These are phyloP conservation scores for Venturia carpophila DNA, from an alignment of 2,329 filamentous ascomycete species.

Conservation along the genomic window DNA sequence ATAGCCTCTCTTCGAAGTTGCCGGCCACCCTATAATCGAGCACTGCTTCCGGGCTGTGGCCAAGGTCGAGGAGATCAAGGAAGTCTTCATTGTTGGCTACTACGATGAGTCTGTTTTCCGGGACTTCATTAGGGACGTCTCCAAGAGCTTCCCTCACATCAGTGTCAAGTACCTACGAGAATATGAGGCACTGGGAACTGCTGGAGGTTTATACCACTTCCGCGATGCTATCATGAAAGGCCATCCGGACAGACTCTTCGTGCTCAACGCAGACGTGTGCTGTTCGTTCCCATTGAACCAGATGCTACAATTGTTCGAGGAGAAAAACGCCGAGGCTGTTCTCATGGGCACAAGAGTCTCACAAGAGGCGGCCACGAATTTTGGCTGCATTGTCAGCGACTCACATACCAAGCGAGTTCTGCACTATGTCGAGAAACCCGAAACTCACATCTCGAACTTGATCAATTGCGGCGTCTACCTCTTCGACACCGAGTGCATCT, in stretches of 20 bases:
- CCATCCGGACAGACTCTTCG: conserved; percentile 88
- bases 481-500: conserved; percentile 91
- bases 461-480: conserved; percentile 99
- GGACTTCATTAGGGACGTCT: conserved; percentile 92
- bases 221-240: conserved; percentile 97
- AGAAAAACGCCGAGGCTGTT: conserved; percentile 92
- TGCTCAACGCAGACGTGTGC: conserved; percentile 97
- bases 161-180: conserved; percentile 93
- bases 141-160: conserved; percentile 76
- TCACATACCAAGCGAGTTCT: conserved; percentile 88
- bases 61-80: conserved; percentile 84
- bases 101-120: conserved; percentile 96
- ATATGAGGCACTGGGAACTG: conserved; percentile 92
- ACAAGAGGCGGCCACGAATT: conserved; percentile 88
- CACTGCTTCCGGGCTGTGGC: conserved; percentile 90
- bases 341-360: conserved; percentile 82
- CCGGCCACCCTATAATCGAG: conserved; percentile 96
- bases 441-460: conserved; percentile 93
- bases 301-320: conserved; percentile 90
- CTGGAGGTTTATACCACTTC: conserved; percentile 97
- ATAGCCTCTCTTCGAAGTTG: conserved; percentile 94
- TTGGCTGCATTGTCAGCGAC: conserved; percentile 96
- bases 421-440: conserved; percentile 98
- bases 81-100: conserved; percentile 97
- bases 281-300: conserved; percentile 94